Evolutionary conservation across 2,329 filamentous ascomycete genomes (phyloP), one percentile per base, ranked within the genome.

Genomic region (Colletotrichum tamarilloi): DNA sequence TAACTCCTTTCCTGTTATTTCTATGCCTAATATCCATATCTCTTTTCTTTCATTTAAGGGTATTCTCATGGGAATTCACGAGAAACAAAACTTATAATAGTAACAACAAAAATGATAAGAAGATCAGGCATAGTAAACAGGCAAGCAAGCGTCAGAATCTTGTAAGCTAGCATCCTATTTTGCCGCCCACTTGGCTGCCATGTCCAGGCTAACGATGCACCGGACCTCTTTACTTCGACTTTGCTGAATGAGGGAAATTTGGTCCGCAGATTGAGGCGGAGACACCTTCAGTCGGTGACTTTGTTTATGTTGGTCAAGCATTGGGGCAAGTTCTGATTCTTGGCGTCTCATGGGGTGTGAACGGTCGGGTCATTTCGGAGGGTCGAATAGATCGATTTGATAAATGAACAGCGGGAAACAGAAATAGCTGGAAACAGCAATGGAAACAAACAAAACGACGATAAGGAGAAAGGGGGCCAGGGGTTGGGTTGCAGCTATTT

Each of bases 261-360:
- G 35, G 59, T 52, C 19, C 3, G 22, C 49, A 9, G 38, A 46
- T 28, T 49, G 38, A 9, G n/a, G 52, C 35, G n/a, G 49, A 58
- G 49, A 46, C 26, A 52, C 16, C 38, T 22, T 32, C 28, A 8
- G 22, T 28, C 4, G 28, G 62, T 24, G 16, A 63, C 24, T 58
- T 55, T 19, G 38, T 14, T 38, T 12, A 38, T 38, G 12, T 65
- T 52, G 67, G 65, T 38, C 30, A 19, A 42, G 16, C 26, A 53
- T n/a, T 24, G 30, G 65, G 30, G 62, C 19, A 66, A 49, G 35
- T 57, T 49, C 49, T 35, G 12, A 65, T 53, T 42, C 67, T 73
- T 73, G 60, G 70, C 70, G 60, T 66, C 60, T 73, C 67, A 65
- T 60, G 67, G 55, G 49, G 56, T 64, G 22, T 65, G 66, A 72